Percentiles rank a stretch among this genome's conserved stretches.
Conservation (phyloP, 129 eudicot species). For the Cynara cardunculus region DNA sequence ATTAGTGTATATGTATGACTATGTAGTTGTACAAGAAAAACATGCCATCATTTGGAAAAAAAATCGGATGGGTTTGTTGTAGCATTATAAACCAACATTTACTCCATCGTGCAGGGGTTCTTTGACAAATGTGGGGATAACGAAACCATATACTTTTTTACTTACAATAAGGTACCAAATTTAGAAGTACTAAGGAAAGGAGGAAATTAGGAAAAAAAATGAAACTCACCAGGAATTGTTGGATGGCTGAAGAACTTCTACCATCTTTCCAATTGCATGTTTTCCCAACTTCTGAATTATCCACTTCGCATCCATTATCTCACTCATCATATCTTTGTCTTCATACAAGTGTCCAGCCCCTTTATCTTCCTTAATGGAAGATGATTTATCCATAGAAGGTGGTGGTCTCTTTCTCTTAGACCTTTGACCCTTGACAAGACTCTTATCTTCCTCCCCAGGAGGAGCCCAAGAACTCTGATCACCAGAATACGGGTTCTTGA, state of each 20-base stretch:
- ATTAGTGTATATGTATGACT: too few relatives aligned
- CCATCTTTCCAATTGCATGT: constrained; percentile 91
- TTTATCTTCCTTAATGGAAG: constrained; percentile 40
- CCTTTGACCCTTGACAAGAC: constrained; percentile 85
- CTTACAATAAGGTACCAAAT: background rate
- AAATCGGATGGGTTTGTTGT: background rate
- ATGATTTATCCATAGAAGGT: constrained; percentile 33
- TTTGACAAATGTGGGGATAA: background rate
- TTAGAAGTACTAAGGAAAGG: background rate
- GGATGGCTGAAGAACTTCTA: constrained; percentile 82
- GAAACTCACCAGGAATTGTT: constrained; percentile 69
- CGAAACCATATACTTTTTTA: too few relatives aligned
- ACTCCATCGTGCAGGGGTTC: too few relatives aligned
- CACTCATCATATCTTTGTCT: constrained; percentile 41
- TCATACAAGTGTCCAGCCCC: constrained; percentile 33
- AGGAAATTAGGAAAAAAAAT: background rate
- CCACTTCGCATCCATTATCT: constrained; percentile 87
- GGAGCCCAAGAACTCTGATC: constrained; percentile 56
- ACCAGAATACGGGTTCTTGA: constrained; percentile 63
- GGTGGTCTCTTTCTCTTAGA: constrained; percentile 85
- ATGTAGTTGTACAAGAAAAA: background rate
- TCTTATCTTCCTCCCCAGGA: constrained; percentile 65
- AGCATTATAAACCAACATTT: too few relatives aligned
- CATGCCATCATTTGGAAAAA: background rate
- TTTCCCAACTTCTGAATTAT: constrained; percentile 84